Percentiles rank a stretch among this genome's conserved stretches.
phyloP scores from a whole-genome alignment of 2,329 filamentous ascomycete genomes.

The Xenoacremonium recifei region DNA sequence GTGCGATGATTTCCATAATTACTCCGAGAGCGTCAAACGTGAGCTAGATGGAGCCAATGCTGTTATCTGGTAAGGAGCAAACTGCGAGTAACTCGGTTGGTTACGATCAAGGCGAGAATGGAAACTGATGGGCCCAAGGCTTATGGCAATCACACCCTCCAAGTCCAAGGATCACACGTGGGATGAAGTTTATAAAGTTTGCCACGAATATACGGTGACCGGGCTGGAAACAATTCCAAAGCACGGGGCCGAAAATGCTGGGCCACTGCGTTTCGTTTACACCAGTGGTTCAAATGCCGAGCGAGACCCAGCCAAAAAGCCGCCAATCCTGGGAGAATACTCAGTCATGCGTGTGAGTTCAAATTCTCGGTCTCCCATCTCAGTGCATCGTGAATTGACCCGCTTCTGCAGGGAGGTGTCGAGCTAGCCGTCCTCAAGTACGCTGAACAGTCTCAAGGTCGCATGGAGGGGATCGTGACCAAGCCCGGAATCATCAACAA shows the following conservation, averaged over 20 bases:
- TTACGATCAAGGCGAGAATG: neutral
- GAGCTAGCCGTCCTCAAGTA: constrained; percentile 43
- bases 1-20: constrained; percentile 39
- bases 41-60: constrained; percentile 40
- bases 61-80: constrained; percentile 38
- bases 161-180: constrained; percentile 29
- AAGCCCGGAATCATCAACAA: constrained; percentile 42
- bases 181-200: constrained; percentile 39
- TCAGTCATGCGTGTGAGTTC: constrained; percentile 45
- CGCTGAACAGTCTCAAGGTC: constrained; percentile 35
- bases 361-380: neutral
- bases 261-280: constrained; percentile 47
- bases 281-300: constrained; percentile 44
- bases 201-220: constrained; percentile 31
- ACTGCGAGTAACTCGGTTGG: neutral
- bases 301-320: constrained; percentile 45
- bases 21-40: constrained; percentile 36
- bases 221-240: constrained; percentile 35
- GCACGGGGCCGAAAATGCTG: constrained; percentile 17
- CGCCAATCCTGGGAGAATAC: constrained; percentile 38
- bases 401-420: constrained; percentile 40
- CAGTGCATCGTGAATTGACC: neutral
- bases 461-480: constrained; percentile 37
- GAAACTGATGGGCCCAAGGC: constrained; percentile 12
- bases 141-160: constrained; percentile 41